Evolutionary conservation across 139 green algal species (phyloP).

Genomic region (Penium margaritaceum): DNA sequence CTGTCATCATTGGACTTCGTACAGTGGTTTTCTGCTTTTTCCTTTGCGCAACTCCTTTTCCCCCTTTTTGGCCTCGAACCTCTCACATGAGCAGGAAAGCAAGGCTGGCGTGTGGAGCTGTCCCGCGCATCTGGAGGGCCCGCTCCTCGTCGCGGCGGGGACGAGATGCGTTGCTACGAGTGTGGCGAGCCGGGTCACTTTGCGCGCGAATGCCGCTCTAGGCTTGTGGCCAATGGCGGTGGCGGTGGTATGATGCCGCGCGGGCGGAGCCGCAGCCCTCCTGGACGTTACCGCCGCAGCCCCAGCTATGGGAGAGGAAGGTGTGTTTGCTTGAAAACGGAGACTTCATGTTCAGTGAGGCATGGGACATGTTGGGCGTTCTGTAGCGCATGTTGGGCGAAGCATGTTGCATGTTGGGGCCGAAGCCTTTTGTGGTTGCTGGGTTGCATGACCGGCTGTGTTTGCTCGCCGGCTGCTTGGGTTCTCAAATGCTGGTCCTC

Average conservation of each 20-base stretch:
- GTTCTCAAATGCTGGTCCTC: no score
- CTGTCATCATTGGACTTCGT: no score
- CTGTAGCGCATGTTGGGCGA: no score
- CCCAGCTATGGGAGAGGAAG: constrained; percentile 36
- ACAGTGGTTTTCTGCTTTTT: no score
- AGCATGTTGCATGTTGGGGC: no score
- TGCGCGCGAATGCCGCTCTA: constrained; percentile 43
- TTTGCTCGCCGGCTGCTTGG: no score
- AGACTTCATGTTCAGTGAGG: no score
- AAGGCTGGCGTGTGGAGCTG: constrained; percentile 46
- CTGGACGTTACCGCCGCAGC: constrained; percentile 25
- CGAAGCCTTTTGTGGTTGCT: no score
- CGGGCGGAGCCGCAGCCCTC: constrained; percentile 29
- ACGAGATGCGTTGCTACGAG: constrained; percentile 45
- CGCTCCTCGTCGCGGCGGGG: constrained; percentile 16
- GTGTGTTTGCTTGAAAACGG: no score
- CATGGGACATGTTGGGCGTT: no score
- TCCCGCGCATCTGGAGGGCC: constrained; percentile 25
- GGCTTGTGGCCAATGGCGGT: constrained; percentile 14
- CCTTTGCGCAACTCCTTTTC: not conserved
- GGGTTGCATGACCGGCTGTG: no score
- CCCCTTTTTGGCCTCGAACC: not conserved
- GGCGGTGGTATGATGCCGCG: constrained; percentile 8
- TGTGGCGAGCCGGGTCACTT: constrained; percentile 46
- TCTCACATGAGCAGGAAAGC: constrained; percentile 43